A percentile compares a stretch with the other conserved stretches of the same genome.
phyloP scores from a whole-genome alignment of 75 land plant species.

The Sequoiadendron giganteum region DNA sequence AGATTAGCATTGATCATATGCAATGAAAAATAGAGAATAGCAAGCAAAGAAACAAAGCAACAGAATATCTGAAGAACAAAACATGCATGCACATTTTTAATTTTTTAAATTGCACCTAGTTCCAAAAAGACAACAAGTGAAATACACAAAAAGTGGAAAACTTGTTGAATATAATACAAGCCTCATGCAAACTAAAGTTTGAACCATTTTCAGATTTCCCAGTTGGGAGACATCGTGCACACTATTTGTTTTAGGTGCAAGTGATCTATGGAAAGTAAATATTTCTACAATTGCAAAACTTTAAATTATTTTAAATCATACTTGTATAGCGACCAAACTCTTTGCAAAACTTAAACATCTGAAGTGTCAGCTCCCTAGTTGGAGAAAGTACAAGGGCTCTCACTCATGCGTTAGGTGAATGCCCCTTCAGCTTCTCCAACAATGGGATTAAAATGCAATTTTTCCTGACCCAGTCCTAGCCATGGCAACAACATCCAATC shows the following conservation, averaged over 20 bases:
- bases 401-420: conserved; percentile 56
- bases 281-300: too few species aligned
- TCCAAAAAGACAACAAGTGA: too few species aligned
- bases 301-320: conserved; percentile 8
- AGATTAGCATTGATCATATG: background rate
- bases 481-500: conserved; percentile 96
- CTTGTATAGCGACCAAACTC: conserved; percentile 84
- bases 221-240: background rate
- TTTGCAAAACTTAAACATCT: conserved; percentile 88
- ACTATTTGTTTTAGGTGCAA: background rate
- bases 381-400: conserved; percentile 87
- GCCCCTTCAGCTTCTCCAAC: conserved; percentile 70
- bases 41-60: background rate
- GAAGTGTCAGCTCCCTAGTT: conserved; percentile 84
- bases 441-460: conserved; percentile 91
- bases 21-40: background rate
- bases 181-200: background rate
- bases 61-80: background rate
- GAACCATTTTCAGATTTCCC: background rate
- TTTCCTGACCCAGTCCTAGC: conserved; percentile 99
- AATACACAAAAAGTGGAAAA: background rate
- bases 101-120: background rate
- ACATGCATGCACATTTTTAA: background rate
- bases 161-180: background rate
- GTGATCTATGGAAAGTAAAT: too few species aligned